phyloP scores from a whole-genome alignment of 768 basidiomycete genomes.

The Mycena sanguinolenta region DNA sequence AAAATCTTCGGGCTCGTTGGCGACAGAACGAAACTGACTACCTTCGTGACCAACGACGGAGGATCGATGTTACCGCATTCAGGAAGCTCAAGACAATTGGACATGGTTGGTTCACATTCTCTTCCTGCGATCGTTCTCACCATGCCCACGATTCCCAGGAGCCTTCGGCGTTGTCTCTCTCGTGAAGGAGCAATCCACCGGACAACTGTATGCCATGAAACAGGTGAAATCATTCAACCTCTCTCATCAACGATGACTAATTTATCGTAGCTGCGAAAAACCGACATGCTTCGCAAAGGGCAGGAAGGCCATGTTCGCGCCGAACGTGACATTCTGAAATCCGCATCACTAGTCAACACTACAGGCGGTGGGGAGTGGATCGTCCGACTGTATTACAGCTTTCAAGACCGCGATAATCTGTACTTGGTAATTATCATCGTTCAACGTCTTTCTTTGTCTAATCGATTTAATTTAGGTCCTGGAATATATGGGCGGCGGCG shows the following conservation, averaged over 20 bases:
- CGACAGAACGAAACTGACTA: constrained; percentile 91
- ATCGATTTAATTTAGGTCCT: constrained; percentile 72
- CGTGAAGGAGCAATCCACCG: constrained; percentile 84
- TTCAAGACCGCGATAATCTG: constrained; percentile 94
- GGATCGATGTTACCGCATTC: constrained; percentile 89
- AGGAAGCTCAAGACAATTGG: constrained; percentile 94
- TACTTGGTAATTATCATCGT: constrained; percentile 78
- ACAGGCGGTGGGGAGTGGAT: constrained; percentile 91
- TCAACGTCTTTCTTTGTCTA: constrained; percentile 42
- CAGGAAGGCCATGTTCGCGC: constrained; percentile 98
- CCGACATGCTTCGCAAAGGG: constrained; percentile 94
- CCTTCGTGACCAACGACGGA: constrained; percentile 84
- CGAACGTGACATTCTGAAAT: constrained; percentile 93
- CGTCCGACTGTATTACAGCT: constrained; percentile 92
- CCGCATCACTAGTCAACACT: constrained; percentile 84
- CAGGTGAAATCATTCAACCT: constrained; percentile 66
- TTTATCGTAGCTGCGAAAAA: constrained; percentile 78
- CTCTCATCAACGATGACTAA: constrained; percentile 29
- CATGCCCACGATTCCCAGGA: constrained; percentile 59
- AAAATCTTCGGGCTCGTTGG: constrained; percentile 81
- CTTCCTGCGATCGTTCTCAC: constrained; percentile 31
- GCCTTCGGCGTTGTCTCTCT: constrained; percentile 97
- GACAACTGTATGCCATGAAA: constrained; percentile 95
- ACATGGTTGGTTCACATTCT: constrained; percentile 71
- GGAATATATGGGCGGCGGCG: constrained; percentile 97